Evolutionary conservation across 129 eudicot genomes (phyloP), one percentile per base, ranked within the genome.

Genomic region (Tagetes patula): DNA sequence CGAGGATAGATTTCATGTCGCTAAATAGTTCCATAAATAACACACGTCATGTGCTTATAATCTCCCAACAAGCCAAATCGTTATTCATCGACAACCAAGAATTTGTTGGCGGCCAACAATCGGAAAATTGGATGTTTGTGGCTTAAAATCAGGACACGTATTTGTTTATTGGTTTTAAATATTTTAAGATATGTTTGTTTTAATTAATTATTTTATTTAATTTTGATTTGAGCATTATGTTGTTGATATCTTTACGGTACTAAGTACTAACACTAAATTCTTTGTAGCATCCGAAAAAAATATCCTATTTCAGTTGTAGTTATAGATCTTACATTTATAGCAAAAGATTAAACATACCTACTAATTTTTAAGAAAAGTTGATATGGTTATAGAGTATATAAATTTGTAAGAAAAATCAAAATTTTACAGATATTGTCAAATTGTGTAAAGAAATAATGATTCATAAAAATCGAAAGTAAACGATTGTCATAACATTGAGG

Each of bases 41-140:
- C 84, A 77, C 82, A 76, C 70, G 83, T 38, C 78, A 62, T 63
- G 30, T 49, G 77, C 76, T 61, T 40, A 61, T 42, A 77, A 73
- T 73, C 73, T 77, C 85, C 82, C 78, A 61, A 72, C 69, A 54
- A 68, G 55, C 46, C 66, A 72, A 80, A 55, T 31, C 27, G 41
- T 45, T 66, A 27, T 49, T 60, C 58, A 69, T 61, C 80, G 74
- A 68, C 81, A 79, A 80, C 74, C 77, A 62, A 76, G 30, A 39
- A 54, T 20, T 53, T 70, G 61, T 70, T 8, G 76, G 65, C 52
- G 36, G 77, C 74, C 77, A 72, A 80, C 75, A 48, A 72, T 48
- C 12, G 64, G 9, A 48, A 41, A 39, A 32, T 34, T 50, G 32
- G 49, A 71, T 70, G 65, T 61, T 71, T 36, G 72, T 61, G 71